Base-by-base conservation (phyloP, 495 filamentous ascomycete genomes). In the Daldinia childiae region DNA sequence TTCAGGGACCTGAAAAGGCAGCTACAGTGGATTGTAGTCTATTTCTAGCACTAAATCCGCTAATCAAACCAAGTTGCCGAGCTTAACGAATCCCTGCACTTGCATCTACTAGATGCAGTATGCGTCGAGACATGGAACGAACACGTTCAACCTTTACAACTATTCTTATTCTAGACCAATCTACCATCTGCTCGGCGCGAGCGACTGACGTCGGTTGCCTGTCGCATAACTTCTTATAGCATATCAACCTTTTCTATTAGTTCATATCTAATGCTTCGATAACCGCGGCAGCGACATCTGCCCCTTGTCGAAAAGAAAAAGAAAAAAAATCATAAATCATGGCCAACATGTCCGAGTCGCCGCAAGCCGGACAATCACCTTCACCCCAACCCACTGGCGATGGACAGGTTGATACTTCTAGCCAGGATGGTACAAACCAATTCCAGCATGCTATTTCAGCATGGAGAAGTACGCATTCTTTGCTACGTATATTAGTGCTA, bases 381-480 rank as follows among this genome's bases (percentile, higher is more conserved):
- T 56, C 64, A 51, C 50, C 76, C 27, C 69, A 67, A 48, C 59
- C 62, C 38, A 41, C 45, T 15, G 58, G 54, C 34, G 67, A 72
- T 43, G 71, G 41, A 38, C 66, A 76, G 2, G 50, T 66, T 21
- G 64, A 66, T 29, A 58, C 68, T 26, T 54, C 68, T 29, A 64
- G 72, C 26, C 69, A 68, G 34, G 88, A 90, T 64, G 87, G 87
- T 32, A 88, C 89, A 64, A 96, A 95, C 84, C 96, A 95, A 80
- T 98, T 98, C 80, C 95, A 98, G 80, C 90, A 88, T 68, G 95
- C 95, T 72, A 95, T 99, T 71, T 91, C 94, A 56, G 91, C 94
- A 77, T 99, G 95, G 95, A 91, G 94, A 87, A 94, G 95, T 98
- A 87, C 45, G 84, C 62, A 48, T 58, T 39, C 6, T 29, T 38